Evolutionary conservation across 2,329 filamentous ascomycete species (phyloP), one percentile per base, ranked within the genome.

Genomic region (Emergomyces pasteurianus): DNA sequence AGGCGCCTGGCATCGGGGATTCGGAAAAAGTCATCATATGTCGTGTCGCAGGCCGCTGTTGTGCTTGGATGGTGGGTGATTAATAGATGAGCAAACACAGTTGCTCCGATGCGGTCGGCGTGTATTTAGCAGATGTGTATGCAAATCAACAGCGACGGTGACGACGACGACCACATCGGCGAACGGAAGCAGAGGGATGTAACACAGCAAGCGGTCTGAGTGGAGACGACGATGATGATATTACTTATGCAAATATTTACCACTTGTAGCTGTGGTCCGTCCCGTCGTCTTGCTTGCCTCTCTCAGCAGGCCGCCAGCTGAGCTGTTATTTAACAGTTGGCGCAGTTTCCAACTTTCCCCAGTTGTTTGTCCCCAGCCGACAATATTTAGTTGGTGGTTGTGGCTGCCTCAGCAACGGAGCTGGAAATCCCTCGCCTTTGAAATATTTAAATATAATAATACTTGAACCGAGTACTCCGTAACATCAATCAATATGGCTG

Each of bases 1-100:
- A 68, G 38, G 72, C 65, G n/a, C 64, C 65, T 4, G 63, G 46
- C 60, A 64, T 63, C 26, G 63, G 55, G 43, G 61, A 60, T 42
- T 61, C 60, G 31, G 53, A 46, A 49, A 60, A 34, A 1, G 59
- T 55, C 60, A 63, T 61, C 28, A 26, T 58, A 23, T 36, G 23
- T 23, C 18, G 58, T 21, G 31, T 23, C 21, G 21, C 9, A 12
- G 10, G 21, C 23, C 21, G 46, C 21, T 1, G 46, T 10, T n/a
- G 14, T 34, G 26, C 18, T 16, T 3, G 26, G 49, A 18, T 52
- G 26, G 49, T 31, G 16, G 49, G 26, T 52, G 12, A 26, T 40
- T 12, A 14, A 42, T 42, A n/a, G 40, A n/a, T 43, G 40, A n/a
- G 21, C 21, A 31, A 31, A 31, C 31, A 7, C n/a, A n/a, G n/a